phyloP scores from a whole-genome alignment of 805 yeast species.

The Naumovozyma dairenensis region DNA sequence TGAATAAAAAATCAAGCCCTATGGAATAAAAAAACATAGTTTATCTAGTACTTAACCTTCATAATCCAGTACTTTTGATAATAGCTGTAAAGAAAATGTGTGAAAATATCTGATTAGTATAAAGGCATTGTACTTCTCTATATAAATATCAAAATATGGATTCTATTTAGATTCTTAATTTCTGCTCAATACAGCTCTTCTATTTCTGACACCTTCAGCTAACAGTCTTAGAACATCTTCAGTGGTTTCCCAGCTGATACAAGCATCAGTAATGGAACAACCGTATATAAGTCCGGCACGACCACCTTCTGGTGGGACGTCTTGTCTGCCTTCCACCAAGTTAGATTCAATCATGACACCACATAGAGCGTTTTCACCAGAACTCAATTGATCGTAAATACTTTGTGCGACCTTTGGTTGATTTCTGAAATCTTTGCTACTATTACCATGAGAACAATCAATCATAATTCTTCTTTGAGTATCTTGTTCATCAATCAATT shows the following conservation, averaged over 20 bases:
- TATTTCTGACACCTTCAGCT: constrained; percentile 68
- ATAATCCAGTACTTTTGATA: too few relatives aligned
- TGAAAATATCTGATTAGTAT: too few relatives aligned
- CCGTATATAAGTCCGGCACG: constrained; percentile 76
- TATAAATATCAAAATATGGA: too few relatives aligned
- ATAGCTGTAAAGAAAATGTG: too few relatives aligned
- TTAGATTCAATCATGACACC: constrained; percentile 97
- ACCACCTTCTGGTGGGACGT: constrained; percentile 73
- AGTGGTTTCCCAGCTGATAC: constrained; percentile 86
- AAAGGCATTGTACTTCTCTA: too few relatives aligned
- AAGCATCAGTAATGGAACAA: constrained; percentile 94
- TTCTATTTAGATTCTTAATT: too few relatives aligned
- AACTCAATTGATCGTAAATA: constrained; percentile 67
- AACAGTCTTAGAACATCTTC: constrained; percentile 58
- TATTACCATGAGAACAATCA: constrained; percentile 96
- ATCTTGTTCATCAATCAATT: constrained; percentile 33
- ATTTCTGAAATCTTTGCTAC: constrained; percentile 79
- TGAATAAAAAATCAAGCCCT: too few relatives aligned
- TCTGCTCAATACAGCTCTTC: constrained; percentile 42
- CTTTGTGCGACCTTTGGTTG: constrained; percentile 82
- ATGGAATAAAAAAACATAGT: too few relatives aligned
- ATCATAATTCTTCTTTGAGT: constrained; percentile 70
- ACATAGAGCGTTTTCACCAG: constrained; percentile 68
- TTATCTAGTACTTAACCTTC: too few relatives aligned
- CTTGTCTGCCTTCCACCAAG: constrained; percentile 86